These are phyloP conservation scores for Acanthamoeba lenticulata DNA, from an alignment of 208 protist genomes.

Conservation along the genomic window DNA sequence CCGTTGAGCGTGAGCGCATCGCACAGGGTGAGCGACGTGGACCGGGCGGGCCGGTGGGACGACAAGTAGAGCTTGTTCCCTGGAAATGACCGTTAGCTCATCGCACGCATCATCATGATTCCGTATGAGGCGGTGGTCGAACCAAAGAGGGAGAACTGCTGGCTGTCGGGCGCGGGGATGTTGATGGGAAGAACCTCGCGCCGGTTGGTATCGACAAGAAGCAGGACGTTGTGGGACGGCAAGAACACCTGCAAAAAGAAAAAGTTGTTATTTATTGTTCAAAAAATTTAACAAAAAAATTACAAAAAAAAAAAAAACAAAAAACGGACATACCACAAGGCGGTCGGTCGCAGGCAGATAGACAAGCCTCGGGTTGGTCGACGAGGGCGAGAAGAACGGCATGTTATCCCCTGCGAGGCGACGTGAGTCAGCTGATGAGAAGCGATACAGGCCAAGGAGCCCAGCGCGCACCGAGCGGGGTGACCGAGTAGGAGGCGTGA, in stretches of 20 bases:
- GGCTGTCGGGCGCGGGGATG: constrained; percentile 37
- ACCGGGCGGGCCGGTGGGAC: background rate
- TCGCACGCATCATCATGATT: too few species aligned
- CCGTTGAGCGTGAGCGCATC: background rate
- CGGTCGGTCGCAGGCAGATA: background rate
- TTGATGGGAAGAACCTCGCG: constrained; percentile 40
- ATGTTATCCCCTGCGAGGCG: constrained; percentile 59
- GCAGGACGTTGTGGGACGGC: constrained; percentile 44
- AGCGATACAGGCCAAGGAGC: background rate
- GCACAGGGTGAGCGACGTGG: background rate
- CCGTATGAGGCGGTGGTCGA: too few species aligned
- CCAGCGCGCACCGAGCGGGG: constrained; percentile 12
- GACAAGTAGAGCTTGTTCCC: constrained; percentile 60
- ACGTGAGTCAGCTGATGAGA: background rate
- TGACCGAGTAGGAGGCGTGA: background rate
- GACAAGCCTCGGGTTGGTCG: constrained; percentile 19
- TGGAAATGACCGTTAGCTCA: too few species aligned
- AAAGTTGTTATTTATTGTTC: too few species aligned
- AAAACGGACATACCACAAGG: background rate
- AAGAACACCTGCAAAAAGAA: constrained; percentile 45
- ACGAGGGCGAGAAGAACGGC: constrained; percentile 56
- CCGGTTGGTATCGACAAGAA: constrained; percentile 27
- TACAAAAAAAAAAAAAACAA: background rate
- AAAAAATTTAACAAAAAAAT: too few species aligned
- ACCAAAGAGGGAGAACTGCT: constrained; percentile 39